Conservation (phyloP, 192 early-diverging fungal genomes). For the Coemansia sp. region DNA sequence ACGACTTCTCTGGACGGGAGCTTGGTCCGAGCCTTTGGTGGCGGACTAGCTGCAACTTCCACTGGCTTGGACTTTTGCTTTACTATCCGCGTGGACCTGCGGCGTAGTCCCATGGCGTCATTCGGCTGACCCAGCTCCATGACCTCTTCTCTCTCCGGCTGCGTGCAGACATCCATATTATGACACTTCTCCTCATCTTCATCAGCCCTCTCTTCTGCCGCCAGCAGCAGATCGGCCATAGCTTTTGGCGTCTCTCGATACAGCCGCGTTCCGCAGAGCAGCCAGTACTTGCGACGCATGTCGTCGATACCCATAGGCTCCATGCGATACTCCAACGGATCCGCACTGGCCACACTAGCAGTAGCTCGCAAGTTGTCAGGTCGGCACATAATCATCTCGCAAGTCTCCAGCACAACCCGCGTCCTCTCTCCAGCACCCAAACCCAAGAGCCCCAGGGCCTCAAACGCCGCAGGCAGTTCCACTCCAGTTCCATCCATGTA, state of each 20-base stretch:
- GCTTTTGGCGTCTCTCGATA: conserved; percentile 23
- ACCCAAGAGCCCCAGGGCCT: conserved; percentile 12
- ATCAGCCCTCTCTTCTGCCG: background rate
- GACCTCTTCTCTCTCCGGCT: background rate
- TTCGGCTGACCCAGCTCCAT: background rate
- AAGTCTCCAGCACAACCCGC: conserved; percentile 22
- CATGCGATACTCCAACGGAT: conserved; percentile 7
- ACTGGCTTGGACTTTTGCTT: background rate
- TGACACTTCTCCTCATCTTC: background rate
- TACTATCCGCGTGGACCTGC: conserved; percentile 13
- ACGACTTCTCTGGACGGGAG: conserved; percentile 3
- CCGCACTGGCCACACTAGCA: background rate
- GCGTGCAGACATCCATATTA: background rate
- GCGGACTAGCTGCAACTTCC: background rate
- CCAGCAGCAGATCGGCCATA: conserved; percentile 24
- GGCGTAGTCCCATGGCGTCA: background rate
- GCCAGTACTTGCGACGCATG: conserved; percentile 25
- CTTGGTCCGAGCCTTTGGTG: background rate
- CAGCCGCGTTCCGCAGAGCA: conserved; percentile 25
- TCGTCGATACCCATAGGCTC: conserved; percentile 18
- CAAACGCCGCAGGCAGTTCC: background rate
- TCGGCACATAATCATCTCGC: conserved; percentile 21
- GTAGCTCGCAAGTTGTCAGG: conserved; percentile 18
- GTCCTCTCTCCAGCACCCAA: conserved; percentile 19
- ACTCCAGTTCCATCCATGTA: conserved; percentile 9